Conservation (phyloP, 179 eudicot species). For the Heliamphora pulchella region DNA sequence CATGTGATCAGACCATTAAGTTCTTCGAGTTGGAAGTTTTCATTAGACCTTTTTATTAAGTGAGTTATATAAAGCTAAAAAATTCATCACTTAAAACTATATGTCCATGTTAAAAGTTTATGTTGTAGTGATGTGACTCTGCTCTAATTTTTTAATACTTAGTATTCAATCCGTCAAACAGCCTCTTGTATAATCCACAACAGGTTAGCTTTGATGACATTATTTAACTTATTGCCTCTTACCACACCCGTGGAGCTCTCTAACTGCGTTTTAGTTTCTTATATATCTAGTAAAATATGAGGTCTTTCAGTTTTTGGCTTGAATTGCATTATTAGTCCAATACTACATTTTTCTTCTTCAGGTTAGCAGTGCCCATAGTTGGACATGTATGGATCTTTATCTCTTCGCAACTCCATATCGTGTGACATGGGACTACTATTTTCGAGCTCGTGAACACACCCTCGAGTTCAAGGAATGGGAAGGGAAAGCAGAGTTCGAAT, state of each 20-base stretch:
- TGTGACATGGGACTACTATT: slow-evolving; percentile 95
- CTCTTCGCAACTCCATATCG: slow-evolving; percentile 96
- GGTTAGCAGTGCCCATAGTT: slow-evolving; percentile 83
- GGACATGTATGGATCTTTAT: slow-evolving; percentile 97
- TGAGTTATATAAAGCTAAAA: background rate
- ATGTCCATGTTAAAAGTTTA: background rate
- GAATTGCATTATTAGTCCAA: background rate
- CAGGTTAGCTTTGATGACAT: background rate
- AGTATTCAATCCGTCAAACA: background rate
- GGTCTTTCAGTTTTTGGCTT: background rate
- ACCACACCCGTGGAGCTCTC: background rate
- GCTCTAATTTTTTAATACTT: background rate
- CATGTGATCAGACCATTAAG: background rate
- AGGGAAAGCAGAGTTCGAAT: slow-evolving; percentile 81
- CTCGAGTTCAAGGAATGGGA: slow-evolving; percentile 79
- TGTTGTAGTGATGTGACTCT: background rate
- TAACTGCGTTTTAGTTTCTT: background rate
- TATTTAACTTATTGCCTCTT: background rate
- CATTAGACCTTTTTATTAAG: background rate
- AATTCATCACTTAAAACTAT: background rate
- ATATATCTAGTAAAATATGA: background rate
- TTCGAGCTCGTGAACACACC: slow-evolving; percentile 74
- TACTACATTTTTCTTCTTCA: slow-evolving; percentile 26
- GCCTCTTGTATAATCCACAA: background rate
- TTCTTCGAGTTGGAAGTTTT: background rate